Percentiles rank a stretch among this genome's conserved stretches.
Conservation (phyloP, 345 rosid genomes). For the Aethionema arabicum region DNA sequence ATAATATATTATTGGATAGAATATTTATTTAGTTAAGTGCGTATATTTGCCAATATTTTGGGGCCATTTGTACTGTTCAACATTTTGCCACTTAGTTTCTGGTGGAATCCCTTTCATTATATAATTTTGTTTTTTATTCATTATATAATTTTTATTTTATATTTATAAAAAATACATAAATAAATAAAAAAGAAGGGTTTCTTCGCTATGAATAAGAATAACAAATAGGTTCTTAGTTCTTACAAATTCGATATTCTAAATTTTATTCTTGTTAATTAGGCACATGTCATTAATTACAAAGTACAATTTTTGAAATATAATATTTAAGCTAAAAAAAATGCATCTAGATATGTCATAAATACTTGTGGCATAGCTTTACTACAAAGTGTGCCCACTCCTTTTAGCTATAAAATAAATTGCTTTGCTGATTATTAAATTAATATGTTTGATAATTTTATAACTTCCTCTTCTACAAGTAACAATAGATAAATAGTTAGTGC, state of each 20-base stretch:
- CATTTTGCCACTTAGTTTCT: slow-evolving; percentile 29
- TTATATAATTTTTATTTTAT: slow-evolving; percentile 18
- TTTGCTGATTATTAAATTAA: no score
- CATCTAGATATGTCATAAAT: no score
- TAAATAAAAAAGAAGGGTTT: background rate
- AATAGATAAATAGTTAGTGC: slow-evolving; percentile 6
- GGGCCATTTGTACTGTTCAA: slow-evolving; percentile 22
- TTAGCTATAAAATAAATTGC: no score
- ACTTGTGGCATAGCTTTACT: slow-evolving; percentile 11
- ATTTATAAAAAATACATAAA: no score
- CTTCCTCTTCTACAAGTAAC: background rate
- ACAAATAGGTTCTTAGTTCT: background rate
- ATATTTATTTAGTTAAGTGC: slow-evolving; percentile 32
- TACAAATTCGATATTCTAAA: no score
- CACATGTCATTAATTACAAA: no score
- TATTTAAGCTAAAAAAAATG: no score
- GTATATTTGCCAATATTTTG: slow-evolving; percentile 34
- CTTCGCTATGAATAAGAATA: slow-evolving; percentile 9
- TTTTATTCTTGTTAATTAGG: no score
- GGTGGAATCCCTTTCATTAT: slow-evolving; percentile 30
- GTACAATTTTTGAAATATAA: no score
- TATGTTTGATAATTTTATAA: background rate
- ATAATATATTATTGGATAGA: slow-evolving; percentile 25
- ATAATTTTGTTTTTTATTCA: slow-evolving; percentile 17
- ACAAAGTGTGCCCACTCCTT: background rate